Percentiles rank a stretch among this genome's conserved stretches.
phyloP scores from a whole-genome alignment of 345 rosid species.

The Euphorbia peplus region DNA sequence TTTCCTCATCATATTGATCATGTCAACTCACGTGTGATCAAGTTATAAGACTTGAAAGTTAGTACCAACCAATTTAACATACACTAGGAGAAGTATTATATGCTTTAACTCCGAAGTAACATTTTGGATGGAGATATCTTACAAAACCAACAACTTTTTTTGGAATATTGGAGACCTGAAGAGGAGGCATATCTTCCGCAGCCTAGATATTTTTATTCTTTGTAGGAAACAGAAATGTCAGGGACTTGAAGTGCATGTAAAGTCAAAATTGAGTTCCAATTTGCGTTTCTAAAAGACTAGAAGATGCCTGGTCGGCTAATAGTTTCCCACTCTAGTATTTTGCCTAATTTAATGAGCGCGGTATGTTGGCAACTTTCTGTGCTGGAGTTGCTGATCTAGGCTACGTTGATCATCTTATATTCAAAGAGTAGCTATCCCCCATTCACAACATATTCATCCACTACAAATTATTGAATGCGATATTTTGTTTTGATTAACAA shows the following conservation, averaged over 20 bases:
- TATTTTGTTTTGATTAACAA: background rate
- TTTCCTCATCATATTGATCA: background rate
- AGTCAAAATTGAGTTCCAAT: slow-evolving; percentile 2
- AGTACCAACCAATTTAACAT: background rate
- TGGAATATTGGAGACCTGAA: background rate
- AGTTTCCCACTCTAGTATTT: background rate
- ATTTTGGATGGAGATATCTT: background rate
- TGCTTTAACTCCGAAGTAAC: background rate
- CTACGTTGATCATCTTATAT: background rate
- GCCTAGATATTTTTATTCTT: background rate
- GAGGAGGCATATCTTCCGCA: background rate
- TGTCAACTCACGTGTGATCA: background rate
- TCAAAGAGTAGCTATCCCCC: background rate
- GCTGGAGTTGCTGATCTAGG: background rate
- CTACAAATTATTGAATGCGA: background rate
- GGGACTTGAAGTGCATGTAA: slow-evolving; percentile 6
- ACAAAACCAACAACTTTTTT: background rate
- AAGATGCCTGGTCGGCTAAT: background rate
- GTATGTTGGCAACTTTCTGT: background rate
- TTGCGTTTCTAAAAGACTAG: background rate
- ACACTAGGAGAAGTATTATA: background rate
- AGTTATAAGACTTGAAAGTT: background rate
- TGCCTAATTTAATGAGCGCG: background rate
- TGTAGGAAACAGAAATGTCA: background rate
- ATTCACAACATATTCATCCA: background rate